These are phyloP conservation scores for Ganoderma leucocontextum DNA, from an alignment of 1,284 basidiomycete species.

Conservation along the genomic window DNA sequence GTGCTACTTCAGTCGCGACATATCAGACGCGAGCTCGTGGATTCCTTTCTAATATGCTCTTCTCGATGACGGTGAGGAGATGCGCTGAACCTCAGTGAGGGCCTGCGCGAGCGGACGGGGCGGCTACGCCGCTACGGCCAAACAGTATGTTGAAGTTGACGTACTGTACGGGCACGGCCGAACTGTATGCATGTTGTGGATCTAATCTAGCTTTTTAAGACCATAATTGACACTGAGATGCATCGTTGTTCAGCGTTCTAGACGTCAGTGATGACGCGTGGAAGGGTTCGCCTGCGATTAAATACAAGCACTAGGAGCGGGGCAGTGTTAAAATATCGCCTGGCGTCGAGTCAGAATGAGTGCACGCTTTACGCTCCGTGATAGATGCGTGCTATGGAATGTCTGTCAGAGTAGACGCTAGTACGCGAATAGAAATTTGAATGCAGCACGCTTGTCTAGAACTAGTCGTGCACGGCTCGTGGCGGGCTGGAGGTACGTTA, in stretches of 20 bases:
- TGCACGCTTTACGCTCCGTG: not conserved
- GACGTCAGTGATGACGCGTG: not conserved
- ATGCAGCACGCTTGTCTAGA: conserved; percentile 9
- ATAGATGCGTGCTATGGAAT: not conserved
- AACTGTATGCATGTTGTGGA: not conserved
- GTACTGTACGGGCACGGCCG: not conserved
- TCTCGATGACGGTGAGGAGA: not conserved
- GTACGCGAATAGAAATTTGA: conserved; percentile 22
- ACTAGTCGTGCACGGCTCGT: not conserved
- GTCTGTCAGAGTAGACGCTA: conserved; percentile 13
- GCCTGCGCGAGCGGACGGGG: not conserved
- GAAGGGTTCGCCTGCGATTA: not conserved
- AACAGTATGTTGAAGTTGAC: not conserved
- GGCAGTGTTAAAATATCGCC: not conserved
- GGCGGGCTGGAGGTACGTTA: not conserved
- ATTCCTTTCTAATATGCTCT: not conserved
- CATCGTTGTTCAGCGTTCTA: not conserved
- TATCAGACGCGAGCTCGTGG: not conserved
- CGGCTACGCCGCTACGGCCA: not conserved
- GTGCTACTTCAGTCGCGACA: not conserved
- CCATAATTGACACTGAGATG: not conserved
- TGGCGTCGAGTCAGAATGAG: not conserved
- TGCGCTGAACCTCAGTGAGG: not conserved
- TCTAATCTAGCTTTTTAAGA: not conserved
- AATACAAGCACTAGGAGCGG: not conserved